phyloP scores from a whole-genome alignment of 2,329 filamentous ascomycete species.

The Colletotrichum somersetense region DNA sequence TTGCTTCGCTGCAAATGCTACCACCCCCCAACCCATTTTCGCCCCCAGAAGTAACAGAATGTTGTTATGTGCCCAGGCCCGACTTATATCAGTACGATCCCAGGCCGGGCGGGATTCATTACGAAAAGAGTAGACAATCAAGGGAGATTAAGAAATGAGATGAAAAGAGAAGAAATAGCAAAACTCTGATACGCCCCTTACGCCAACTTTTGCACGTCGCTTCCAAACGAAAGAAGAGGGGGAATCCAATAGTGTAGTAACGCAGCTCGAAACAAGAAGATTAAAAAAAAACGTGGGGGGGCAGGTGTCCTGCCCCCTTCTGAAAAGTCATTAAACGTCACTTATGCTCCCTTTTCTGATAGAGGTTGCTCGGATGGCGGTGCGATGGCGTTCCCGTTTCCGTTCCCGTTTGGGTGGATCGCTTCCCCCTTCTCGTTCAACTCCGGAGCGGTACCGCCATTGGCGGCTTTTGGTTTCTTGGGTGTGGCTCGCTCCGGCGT shows the following conservation, averaged over 20 bases:
- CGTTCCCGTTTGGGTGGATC: slow-evolving; percentile 18
- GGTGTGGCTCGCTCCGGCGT: slow-evolving; percentile 45
- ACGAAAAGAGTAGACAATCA: slow-evolving; percentile 16
- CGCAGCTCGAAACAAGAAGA: slow-evolving; percentile 11
- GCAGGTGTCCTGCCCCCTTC: background rate
- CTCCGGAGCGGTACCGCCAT: slow-evolving; percentile 10
- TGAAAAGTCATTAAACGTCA: slow-evolving; percentile 21
- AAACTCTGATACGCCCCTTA: slow-evolving; percentile 15
- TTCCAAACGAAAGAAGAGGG: slow-evolving; percentile 32
- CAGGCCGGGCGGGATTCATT: slow-evolving; percentile 1
- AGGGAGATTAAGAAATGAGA: background rate
- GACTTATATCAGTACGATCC: background rate
- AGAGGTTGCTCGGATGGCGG: slow-evolving; percentile 19
- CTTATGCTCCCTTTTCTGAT: slow-evolving; percentile 29
- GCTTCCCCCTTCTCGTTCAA: slow-evolving; percentile 29
- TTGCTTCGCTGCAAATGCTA: slow-evolving; percentile 4
- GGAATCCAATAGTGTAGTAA: slow-evolving; percentile 17
- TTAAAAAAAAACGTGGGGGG: background rate
- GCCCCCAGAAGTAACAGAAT: slow-evolving; percentile 10
- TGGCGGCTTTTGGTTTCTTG: slow-evolving; percentile 42
- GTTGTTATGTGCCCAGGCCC: background rate
- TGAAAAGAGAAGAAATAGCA: background rate
- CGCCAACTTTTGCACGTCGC: slow-evolving; percentile 38
- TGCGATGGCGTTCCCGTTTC: slow-evolving; percentile 19
- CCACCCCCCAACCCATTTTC: slow-evolving; percentile 1